Base-by-base conservation (phyloP, 169 alveolate species). In the Plasmodium gaboni region DNA sequence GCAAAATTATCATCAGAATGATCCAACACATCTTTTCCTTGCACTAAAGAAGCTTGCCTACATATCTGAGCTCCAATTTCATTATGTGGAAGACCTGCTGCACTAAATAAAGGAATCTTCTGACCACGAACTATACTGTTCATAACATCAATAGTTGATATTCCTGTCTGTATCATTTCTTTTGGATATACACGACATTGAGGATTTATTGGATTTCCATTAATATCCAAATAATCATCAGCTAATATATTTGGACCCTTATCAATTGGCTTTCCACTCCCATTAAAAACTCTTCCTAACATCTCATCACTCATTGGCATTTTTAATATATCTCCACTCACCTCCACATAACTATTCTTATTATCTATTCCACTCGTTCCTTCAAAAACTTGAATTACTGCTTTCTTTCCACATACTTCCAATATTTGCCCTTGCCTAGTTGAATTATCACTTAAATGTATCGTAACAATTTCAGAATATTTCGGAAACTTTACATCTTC, bases 31-130 rank as follows among this genome's bases (percentile, higher is more conserved):
- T 98, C 99, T 95, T 99, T 99, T 8, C 99, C 99, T 90, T 97
- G 98, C 22, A 99, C 99, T 71, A 99, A 90, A 24, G 99, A 95
- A 38, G 99, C 99, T 92, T 99, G 99, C 55, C 99, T 95, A 92
- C 99, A 98, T 87, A 99, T 98, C 93, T 99, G 99, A 19, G 99
- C 99, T 57, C 99, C 99, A 61, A 99, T 98, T 93, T 99, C 99
- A 94, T 98, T 99, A 94, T 99, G 99, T 32, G 99, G 99, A 17
- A 99, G 97, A 87, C 99, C 99, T n/a, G 99, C 99, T 44, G 99
- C 99, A 22, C 99, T 98, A 95, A 99, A 99, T 19, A 99, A 95
- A n/a, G 99, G 99, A 85, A 99, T 98, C 95, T 99, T 99, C 96
- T 99, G 99, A 28, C 99, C 99, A 74, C 99, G 95, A 57, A 99